phyloP scores from a whole-genome alignment of 306 rosid genomes.

The Quercus aquifolioides region DNA sequence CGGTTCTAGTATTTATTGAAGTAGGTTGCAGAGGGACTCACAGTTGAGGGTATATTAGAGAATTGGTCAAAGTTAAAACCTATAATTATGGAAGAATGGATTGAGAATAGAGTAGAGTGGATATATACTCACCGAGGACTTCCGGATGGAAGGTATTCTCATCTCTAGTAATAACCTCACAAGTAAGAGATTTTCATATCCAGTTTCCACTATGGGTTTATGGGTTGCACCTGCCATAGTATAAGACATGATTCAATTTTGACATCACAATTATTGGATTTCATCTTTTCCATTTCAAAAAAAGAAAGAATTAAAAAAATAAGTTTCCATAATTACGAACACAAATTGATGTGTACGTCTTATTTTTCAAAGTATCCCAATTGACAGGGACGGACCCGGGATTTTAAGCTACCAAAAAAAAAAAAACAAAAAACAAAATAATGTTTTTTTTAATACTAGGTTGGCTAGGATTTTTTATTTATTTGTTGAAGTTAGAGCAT shows the following conservation, averaged over 20 bases:
- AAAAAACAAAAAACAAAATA: no score
- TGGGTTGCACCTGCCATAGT: slow-evolving; percentile 59
- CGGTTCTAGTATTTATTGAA: no score
- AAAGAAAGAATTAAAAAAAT: not conserved
- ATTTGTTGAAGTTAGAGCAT: no score
- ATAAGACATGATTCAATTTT: slow-evolving; percentile 17
- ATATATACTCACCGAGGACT: slow-evolving; percentile 66
- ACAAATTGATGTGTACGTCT: no score
- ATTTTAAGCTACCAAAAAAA: no score
- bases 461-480: no score
- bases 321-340: not conserved
- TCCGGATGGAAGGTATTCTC: slow-evolving; percentile 56
- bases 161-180: slow-evolving; percentile 83
- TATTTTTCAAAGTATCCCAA: not conserved
- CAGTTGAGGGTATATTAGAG: no score
- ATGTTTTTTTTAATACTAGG: no score
- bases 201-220: slow-evolving; percentile 83
- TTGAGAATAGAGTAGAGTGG: not conserved
- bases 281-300: not conserved
- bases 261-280: not conserved
- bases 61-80: no score
- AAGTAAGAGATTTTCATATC: slow-evolving; percentile 80
- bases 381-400: no score
- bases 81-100: no score
- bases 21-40: no score